A percentile compares a stretch with the other conserved stretches of the same genome.
Conservation (phyloP, 2,329 filamentous ascomycete genomes). For the Colletotrichum navitas region DNA sequence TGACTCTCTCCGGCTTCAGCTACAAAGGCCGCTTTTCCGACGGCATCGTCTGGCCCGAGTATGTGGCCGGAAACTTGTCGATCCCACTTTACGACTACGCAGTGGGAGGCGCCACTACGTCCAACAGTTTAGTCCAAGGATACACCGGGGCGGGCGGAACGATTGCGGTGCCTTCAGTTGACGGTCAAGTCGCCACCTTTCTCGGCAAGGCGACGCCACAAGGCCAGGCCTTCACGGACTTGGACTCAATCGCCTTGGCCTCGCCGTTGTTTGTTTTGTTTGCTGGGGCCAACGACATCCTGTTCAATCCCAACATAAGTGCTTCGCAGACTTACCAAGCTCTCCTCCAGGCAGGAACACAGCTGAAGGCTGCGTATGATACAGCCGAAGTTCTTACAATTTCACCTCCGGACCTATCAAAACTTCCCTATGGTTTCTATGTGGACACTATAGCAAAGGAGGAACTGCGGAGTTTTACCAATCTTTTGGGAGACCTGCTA, state of each 20-base stretch:
- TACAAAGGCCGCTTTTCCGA: constrained; percentile 37
- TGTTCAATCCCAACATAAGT: constrained; percentile 36
- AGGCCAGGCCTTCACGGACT: constrained; percentile 1
- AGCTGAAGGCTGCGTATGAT: constrained; percentile 9
- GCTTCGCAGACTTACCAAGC: constrained; percentile 31
- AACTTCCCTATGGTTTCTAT: constrained; percentile 27
- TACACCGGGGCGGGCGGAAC: constrained; percentile 29
- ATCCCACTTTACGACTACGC: constrained; percentile 40
- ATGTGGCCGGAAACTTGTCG: constrained; percentile 34
- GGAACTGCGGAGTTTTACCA: constrained; percentile 8
- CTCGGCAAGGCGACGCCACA: constrained; percentile 11
- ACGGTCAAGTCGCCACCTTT: constrained; percentile 26
- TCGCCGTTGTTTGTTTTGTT: constrained; percentile 24
- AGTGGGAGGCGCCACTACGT: constrained; percentile 32
- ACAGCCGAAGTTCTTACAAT: constrained; percentile 13
- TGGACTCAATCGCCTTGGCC: constrained; percentile 12
- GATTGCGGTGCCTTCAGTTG: constrained; percentile 29
- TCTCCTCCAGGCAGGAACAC: not conserved
- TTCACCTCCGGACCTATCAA: constrained; percentile 29
- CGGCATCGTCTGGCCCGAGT: constrained; percentile 37
- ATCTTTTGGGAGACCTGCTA: constrained; percentile 13
- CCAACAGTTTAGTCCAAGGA: constrained; percentile 27
- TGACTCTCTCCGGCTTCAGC: not conserved
- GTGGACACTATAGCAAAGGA: not conserved
- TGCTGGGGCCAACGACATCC: constrained; percentile 29